Evolutionary conservation across 139 green algal species (phyloP), one percentile per base, ranked within the genome.

Genomic region (Diplosphaera chodatii): DNA sequence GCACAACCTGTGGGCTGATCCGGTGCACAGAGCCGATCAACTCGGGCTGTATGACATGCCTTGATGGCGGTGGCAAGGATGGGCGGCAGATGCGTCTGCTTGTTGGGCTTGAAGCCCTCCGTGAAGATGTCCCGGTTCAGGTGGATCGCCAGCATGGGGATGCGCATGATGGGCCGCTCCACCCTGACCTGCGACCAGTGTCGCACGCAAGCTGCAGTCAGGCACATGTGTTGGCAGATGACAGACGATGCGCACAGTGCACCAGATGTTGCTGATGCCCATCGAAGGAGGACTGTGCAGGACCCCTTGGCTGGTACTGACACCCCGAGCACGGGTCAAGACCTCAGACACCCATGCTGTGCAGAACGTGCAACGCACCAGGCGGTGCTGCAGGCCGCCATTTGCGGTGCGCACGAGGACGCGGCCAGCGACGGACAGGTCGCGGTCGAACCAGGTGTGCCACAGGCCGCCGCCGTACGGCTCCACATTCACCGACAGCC

Each of bases 381-480:
- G 77, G 29, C 65, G 67, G 64, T 88, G 80, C 30, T 48, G 31
- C 30, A 85, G 48, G 48, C 48, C 48, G 16, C 48, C 48, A 25
- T 25, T 25, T 23, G 48, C 16, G 48, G 48, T 69, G 0, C 81
- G 71, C 25, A 96, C 68, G 55, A 97, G 78, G 74, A 94, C 89
- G 1, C 88, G 83, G 31, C 89, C 91, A 21, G 94, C 94, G 22
- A 99, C 81, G 3, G 82, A 85, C 40, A 99, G 85, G 79, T 99
- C 94, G 0, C 94, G 83, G 79, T 99, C 94, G 80, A 97, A 99
- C 94, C 94, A 99, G 31, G 94, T 99, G 84, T 95, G 87, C 93
- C 94, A 98, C 41, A 98, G 82, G 20, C 95, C 94, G 16, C 94
- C 94, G 22, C 94, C 94, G 71, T 99, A 99, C 1, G 93, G 90